These are phyloP conservation scores for Pseudophaeomoniella oleicola DNA, from an alignment of 2,329 filamentous ascomycete genomes.

Conservation along the genomic window DNA sequence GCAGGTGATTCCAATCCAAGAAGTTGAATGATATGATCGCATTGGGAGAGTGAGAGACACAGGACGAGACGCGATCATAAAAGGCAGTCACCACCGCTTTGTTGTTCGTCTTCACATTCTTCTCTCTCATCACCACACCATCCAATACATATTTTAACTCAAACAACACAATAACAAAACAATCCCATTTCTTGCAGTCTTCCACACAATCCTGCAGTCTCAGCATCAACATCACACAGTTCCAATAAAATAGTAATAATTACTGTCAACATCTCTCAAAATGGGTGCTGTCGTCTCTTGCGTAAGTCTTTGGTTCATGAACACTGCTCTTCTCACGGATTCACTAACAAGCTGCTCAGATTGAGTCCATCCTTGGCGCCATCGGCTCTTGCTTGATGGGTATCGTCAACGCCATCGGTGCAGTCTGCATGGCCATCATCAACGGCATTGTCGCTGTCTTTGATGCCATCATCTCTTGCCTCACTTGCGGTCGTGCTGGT, in stretches of 20 bases:
- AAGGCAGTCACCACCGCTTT: no score
- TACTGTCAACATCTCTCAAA: slow-evolving; percentile 19
- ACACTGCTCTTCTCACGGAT: background rate
- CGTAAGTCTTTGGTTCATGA: slow-evolving; percentile 42
- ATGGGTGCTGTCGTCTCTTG: slow-evolving; percentile 80
- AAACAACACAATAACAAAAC: slow-evolving; percentile 2
- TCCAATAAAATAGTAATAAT: background rate
- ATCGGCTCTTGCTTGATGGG: slow-evolving; percentile 55
- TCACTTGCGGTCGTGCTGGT: slow-evolving; percentile 32
- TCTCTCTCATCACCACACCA: background rate
- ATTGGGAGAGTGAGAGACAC: no score
- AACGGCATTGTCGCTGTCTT: slow-evolving; percentile 50
- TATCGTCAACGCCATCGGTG: slow-evolving; percentile 48
- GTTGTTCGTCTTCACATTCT: no score
- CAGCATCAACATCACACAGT: background rate
- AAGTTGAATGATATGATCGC: no score
- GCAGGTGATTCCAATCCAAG: no score
- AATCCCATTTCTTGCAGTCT: background rate
- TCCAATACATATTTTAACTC: no score
- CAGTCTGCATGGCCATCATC: slow-evolving; percentile 51
- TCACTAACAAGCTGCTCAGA: slow-evolving; percentile 22
- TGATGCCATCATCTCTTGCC: slow-evolving; percentile 51
- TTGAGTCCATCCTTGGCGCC: slow-evolving; percentile 43
- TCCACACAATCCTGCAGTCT: background rate
- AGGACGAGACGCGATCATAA: no score